phyloP scores from a whole-genome alignment of 768 basidiomycete species.

The Kwoniella botswanensis region DNA sequence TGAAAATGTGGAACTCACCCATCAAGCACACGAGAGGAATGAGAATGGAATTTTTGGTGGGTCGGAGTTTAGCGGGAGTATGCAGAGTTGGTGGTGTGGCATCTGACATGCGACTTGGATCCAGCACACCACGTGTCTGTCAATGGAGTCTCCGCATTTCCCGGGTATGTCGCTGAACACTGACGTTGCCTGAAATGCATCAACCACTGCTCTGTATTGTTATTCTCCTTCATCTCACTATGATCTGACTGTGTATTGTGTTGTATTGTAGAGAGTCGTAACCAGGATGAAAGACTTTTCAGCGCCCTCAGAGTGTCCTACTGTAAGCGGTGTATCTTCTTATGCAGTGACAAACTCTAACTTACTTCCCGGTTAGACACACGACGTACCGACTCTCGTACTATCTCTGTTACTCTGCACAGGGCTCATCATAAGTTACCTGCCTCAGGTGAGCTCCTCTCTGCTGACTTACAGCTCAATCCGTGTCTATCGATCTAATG shows the following conservation, averaged over 20 bases:
- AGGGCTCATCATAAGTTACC: slow-evolving; percentile 80
- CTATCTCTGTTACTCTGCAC: slow-evolving; percentile 70
- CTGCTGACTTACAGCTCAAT: slow-evolving; percentile 14
- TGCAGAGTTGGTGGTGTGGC: neutral
- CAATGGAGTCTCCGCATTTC: neutral
- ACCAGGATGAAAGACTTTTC: neutral
- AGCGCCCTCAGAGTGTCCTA: slow-evolving; percentile 10
- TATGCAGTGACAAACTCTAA: neutral
- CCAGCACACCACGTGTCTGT: too few relatives aligned
- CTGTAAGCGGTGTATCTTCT: slow-evolving; percentile 7
- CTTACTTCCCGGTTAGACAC: slow-evolving; percentile 62
- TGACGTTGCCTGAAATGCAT: too few relatives aligned
- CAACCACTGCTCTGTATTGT: neutral
- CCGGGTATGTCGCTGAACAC: neutral
- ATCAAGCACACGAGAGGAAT: neutral
- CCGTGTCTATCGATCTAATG: neutral
- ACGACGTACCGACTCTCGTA: slow-evolving; percentile 73
- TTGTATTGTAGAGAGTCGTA: too few relatives aligned
- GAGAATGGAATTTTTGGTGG: neutral
- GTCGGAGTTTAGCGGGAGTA: slow-evolving; percentile 26
- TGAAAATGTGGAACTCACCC: neutral
- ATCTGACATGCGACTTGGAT: neutral
- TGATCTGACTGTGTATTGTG: too few relatives aligned
- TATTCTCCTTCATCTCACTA: too few relatives aligned
- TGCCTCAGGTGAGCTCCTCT: slow-evolving; percentile 69